Percentiles rank a stretch among this genome's conserved stretches.
Conservation (phyloP, 768 basidiomycete genomes). For the Naganishia randhawae region DNA sequence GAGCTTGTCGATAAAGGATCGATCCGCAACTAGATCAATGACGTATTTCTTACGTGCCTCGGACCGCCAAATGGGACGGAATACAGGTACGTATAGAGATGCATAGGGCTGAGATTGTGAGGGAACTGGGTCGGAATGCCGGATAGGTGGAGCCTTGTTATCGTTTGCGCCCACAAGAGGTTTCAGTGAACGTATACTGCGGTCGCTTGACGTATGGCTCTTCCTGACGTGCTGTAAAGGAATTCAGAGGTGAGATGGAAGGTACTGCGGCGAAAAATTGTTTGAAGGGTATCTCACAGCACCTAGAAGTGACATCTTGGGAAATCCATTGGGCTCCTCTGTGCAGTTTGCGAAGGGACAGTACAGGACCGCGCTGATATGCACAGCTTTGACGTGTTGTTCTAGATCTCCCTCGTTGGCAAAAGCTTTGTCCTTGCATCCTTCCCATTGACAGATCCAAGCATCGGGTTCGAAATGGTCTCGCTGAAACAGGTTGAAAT, state of each 20-base stretch:
- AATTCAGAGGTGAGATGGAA: not conserved
- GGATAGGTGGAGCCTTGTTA: not conserved
- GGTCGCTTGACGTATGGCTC: not conserved
- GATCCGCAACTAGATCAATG: constrained; percentile 14
- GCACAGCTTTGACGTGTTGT: constrained; percentile 12
- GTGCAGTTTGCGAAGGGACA: constrained; percentile 1
- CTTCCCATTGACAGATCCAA: constrained; percentile 16
- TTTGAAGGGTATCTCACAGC: not conserved
- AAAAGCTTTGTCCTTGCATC: not conserved
- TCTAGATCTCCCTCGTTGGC: not conserved
- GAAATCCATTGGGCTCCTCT: not conserved
- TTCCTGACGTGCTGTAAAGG: constrained; percentile 4
- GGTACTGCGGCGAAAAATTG: not conserved
- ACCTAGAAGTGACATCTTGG: constrained; percentile 12
- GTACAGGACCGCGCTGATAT: not conserved
- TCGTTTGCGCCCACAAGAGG: constrained; percentile 19
- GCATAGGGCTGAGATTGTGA: not conserved
- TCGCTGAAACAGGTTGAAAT: not conserved
- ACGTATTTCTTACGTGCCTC: constrained; percentile 7
- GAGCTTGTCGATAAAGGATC: constrained; percentile 7
- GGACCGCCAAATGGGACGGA: not conserved
- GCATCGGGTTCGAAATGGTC: constrained; percentile 10
- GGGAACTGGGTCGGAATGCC: not conserved
- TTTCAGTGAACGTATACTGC: not conserved
- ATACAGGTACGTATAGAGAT: constrained; percentile 16